A percentile compares a stretch with the other conserved stretches of the same genome.
These are phyloP conservation scores for Alternaria novae-zelandiae DNA, from an alignment of 2,329 filamentous ascomycete species.

Conservation along the genomic window DNA sequence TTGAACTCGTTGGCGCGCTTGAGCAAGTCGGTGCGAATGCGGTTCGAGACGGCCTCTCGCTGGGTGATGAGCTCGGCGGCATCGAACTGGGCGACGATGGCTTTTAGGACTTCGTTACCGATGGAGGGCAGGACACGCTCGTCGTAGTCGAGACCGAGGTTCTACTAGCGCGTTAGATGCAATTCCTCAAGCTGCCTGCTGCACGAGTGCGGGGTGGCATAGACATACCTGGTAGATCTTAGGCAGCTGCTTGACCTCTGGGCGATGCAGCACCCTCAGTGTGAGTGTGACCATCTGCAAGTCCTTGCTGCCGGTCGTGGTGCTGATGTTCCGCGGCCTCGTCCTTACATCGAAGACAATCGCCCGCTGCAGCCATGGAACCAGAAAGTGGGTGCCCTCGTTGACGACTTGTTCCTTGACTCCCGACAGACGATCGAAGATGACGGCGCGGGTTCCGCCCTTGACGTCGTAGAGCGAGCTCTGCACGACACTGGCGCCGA, in stretches of 20 bases:
- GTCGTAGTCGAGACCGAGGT: conserved; percentile 97
- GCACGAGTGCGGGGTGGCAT: background rate
- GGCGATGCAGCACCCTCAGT: conserved; percentile 90
- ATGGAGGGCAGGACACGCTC: conserved; percentile 64
- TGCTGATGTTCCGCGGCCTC: conserved; percentile 95
- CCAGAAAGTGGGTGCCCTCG: conserved; percentile 94
- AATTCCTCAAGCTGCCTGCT: background rate
- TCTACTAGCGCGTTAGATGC: conserved; percentile 59
- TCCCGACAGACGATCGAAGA: conserved; percentile 92
- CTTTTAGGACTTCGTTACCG: conserved; percentile 62
- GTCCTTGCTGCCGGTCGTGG: conserved; percentile 97
- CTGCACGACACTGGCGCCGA: conserved; percentile 72
- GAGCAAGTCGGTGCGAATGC: conserved; percentile 90
- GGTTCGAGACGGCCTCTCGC: conserved; percentile 93
- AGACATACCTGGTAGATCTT: conserved; percentile 93
- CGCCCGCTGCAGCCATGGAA: conserved; percentile 94
- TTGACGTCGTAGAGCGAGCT: conserved; percentile 95
- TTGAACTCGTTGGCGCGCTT: conserved; percentile 97
- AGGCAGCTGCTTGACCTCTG: conserved; percentile 88
- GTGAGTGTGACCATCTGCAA: conserved; percentile 99
- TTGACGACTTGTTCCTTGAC: conserved; percentile 92
- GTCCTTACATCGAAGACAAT: conserved; percentile 98
- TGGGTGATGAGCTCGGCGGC: conserved; percentile 83
- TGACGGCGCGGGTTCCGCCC: conserved; percentile 92
- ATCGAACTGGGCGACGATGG: conserved; percentile 61